Base-by-base conservation (phyloP, 768 basidiomycete species). In the Roridomyces roridus region DNA sequence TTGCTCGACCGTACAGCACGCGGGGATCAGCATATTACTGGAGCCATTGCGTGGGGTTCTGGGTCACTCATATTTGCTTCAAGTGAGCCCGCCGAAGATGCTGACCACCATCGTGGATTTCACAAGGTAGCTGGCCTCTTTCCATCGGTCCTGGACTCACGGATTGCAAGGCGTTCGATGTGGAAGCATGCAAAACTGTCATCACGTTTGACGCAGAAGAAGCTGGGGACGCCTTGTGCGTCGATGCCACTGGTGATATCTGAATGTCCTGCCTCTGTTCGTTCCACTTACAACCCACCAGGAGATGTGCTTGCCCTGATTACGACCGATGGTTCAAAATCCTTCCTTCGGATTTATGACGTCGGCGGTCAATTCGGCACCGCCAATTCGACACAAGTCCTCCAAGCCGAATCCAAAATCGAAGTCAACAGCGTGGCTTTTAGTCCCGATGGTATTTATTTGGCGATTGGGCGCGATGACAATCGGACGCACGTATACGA, bases 401-500 rank as follows among this genome's bases (percentile, higher is more conserved):
- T 85, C 43, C 69, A 77, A 44, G 64, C 70, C 6, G 72, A 66
- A 44, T 72, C 76, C 43, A 34, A 3, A 34, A 37, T 18, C 7
- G 82, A 86, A 65, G 76, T 88, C 28, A 84, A 77, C 43, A 69
- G 68, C 46, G 76, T 81, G 14, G 62, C 71, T 2, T 87, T 85
- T 67, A 88, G 87, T 60, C 78, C 85, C 0, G 88, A 89, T 59
- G 81, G 80, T 10, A 70, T 83, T 4, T 84, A 84, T 60, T 74
- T 91, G 9, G 85, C 88, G 14, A 66, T 86, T 6, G 86, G 78
- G 4, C 78, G 87, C 39, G 81, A 70, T 40, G 87, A 91, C 65
- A 87, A 88, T 58, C 66, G 66, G 29, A 71, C 75, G 1, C 84
- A 89, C 51, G 68, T 91, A 4, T 91, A 90, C 58, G 89, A 91